These are phyloP conservation scores for Kodamaea restingae DNA, from an alignment of 805 yeast species.

Conservation along the genomic window DNA sequence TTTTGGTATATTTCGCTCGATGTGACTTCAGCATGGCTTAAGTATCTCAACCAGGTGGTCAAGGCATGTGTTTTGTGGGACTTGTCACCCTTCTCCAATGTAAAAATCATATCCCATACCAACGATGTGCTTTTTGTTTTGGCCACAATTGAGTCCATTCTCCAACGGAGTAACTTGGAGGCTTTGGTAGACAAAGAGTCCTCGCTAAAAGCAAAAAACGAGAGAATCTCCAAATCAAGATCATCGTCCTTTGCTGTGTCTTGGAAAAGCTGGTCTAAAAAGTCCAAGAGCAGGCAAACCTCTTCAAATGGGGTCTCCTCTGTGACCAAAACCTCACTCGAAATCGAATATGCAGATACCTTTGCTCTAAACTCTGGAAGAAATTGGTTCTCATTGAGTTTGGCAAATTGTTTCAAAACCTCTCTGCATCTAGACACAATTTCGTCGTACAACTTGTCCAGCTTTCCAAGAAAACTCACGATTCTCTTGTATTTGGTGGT, in stretches of 20 bases:
- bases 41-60: conserved; percentile 54
- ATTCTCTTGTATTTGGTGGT: conserved; percentile 11
- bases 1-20: conserved; percentile 23
- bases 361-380: conserved; percentile 4
- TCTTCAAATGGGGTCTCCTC: conserved; percentile 1
- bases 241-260: not conserved
- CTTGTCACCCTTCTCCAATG: conserved; percentile 21
- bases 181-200: conserved; percentile 28
- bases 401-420: conserved; percentile 3
- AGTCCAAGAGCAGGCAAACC: conserved; percentile 4
- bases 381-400: conserved; percentile 3
- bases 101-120: conserved; percentile 46
- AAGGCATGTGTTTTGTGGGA: conserved; percentile 39
- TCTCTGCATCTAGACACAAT: conserved; percentile 6
- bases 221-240: conserved; percentile 2
- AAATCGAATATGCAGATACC: not conserved
- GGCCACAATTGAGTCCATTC: conserved; percentile 31
- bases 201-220: conserved; percentile 34
- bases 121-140: conserved; percentile 15
- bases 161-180: conserved; percentile 52
- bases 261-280: conserved; percentile 6
- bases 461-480: conserved; percentile 12
- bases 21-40: conserved; percentile 24
- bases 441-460: conserved; percentile 16
- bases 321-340: not conserved